Base-by-base conservation (phyloP, 2,329 filamentous ascomycete genomes). In the Cytospora schulzeri region DNA sequence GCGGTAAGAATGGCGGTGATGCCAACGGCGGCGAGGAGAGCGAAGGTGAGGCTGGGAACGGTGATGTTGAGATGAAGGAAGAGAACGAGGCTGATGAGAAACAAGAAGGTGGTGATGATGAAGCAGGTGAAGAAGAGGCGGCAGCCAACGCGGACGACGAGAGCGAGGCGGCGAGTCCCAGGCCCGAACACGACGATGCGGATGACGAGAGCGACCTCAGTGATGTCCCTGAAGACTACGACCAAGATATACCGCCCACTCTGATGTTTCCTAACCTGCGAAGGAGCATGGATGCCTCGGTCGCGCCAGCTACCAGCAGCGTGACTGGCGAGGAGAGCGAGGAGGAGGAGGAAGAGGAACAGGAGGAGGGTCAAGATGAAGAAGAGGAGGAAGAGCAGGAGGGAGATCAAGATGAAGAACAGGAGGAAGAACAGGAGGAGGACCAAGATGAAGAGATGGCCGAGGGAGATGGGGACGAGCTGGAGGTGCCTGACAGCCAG, bases 191-290 rank as follows among this genome's bases (percentile, higher is more conserved):
- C 66, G 87, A 89, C 66, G 88, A 84, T 50, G 88, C 85, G 0
- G 88, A 90, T 67, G 87, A 89, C 62, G 88, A 91, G 73, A 90
- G 87, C 71, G 88, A 90, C 67, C 78, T 91, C 0, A 90, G 87
- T 60, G 88, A 91, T 66, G 83, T 88, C 5, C 80, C 86, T 29
- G 76, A 83, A 4, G 83, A 82, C 50, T 85, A 85, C 63, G 83
- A 88, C 59, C 83, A 86, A 53, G 83, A 87, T 50, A 80, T 83
- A 33, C 83, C 83, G 1, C 78, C 81, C 1, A 79, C 79, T 15
- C 70, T 87, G 31, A 74, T 86, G 74, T 85, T 86, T 60, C 82
- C 83, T 0, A 83, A 82, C 64, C 70, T 85, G 12, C 71, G 77
- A 64, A 75, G 75, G 70, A 77, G 76, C 56, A 72, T 74, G 53